Percentiles rank a stretch among this genome's conserved stretches.
Conservation (phyloP, 352 stramenopile genomes). For the Globisporangium cystogenes region DNA sequence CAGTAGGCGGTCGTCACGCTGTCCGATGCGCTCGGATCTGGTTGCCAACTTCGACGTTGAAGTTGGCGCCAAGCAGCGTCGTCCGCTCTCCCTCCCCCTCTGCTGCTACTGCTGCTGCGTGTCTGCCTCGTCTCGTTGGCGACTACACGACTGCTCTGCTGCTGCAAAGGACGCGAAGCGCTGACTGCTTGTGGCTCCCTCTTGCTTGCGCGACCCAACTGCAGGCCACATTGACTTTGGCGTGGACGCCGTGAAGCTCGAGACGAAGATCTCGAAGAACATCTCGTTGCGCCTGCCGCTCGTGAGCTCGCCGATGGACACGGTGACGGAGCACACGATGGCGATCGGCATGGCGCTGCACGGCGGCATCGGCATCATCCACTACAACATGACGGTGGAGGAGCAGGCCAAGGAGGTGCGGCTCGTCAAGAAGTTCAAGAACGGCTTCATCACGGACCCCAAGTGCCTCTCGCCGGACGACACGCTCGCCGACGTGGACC, state of each 20-base stretch:
- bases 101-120: background rate
- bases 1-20: background rate
- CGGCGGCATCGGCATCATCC: conserved; percentile 99
- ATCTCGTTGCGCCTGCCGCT: conserved; percentile 96
- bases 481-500: conserved; percentile 95
- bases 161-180: background rate
- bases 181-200: background rate
- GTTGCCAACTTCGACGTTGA: conserved; percentile 13
- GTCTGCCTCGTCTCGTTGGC: background rate
- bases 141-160: background rate
- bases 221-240: conserved; percentile 92
- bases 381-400: conserved; percentile 99
- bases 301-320: conserved; percentile 99
- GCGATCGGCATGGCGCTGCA: conserved; percentile 99
- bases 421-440: conserved; percentile 99
- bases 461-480: conserved; percentile 94
- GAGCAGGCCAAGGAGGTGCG: conserved; percentile 94
- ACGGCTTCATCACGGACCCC: conserved; percentile 99
- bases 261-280: conserved; percentile 91
- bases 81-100: background rate
- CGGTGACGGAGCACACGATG: conserved; percentile 99
- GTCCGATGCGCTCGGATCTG: background rate
- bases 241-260: conserved; percentile 93
- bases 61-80: conserved; percentile 8
- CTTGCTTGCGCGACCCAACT: background rate